Evolutionary conservation across 164 flowering plant species (phyloP), one percentile per base, ranked within the genome.

Genomic region (Aristolochia contorta): DNA sequence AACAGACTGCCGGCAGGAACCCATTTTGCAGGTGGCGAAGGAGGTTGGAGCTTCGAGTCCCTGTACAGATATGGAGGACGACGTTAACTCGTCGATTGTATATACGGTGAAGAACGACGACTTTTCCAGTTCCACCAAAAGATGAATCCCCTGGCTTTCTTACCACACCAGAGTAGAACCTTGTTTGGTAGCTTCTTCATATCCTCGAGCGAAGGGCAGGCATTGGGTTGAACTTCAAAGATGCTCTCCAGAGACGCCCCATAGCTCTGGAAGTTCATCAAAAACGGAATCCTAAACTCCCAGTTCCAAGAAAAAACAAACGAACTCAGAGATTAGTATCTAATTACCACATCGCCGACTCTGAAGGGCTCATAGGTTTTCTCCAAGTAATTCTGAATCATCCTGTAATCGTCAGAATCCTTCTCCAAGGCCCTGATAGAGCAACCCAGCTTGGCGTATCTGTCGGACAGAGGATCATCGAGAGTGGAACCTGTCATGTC

Each of bases 101-200:
- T 27, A 27, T 27, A 15, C 10, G n/a, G 4, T n/a, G 33, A n/a
- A 27, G 20, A 56, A 33, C n/a, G n/a, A n/a, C n/a, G n/a, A n/a
- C n/a, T n/a, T n/a, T n/a, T n/a, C n/a, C n/a, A n/a, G n/a, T n/a
- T n/a, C 37, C 19, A 25, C 18, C 15, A 30, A 33, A 25, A 6
- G 2, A 27, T 2, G 5, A 27, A 5, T 27, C 5, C 33, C 18
- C n/a, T 18, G 30, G 59, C 43, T 14, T 14, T 19, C 91, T 70
- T 72, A 91, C 96, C 96, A 76, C 96, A 91, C 97, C 97, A 91
- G 3, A 88, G 51, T 7, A 88, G 83, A n/a, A 83, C 78, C 66
- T 91, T 88, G 79, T 84, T 88, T 4, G 94, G 94, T 19, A 82
- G 47, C 61, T 80, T 77, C 73, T 80, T 82, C 13, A 86, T 67